Evolutionary conservation across 2,329 filamentous ascomycete species (phyloP), one percentile per base, ranked within the genome.

Genomic region (Hirsutella rhossiliensis): DNA sequence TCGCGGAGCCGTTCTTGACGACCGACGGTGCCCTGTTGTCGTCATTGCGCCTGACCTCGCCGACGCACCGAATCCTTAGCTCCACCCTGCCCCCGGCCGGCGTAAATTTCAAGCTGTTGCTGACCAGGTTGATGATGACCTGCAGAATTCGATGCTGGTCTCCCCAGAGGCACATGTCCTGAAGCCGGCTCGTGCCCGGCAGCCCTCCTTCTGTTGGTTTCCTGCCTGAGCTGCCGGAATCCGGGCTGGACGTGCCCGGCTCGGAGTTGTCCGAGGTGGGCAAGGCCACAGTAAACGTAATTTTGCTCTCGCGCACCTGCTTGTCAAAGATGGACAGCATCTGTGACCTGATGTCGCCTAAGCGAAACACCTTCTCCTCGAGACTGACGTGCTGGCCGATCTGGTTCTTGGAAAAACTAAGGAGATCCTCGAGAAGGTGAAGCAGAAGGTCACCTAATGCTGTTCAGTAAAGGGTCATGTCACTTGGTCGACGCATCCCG

Each of bases 321-420:
- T 90, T 90, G 55, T 90, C 86, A 55, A 95, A 96, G 43, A 94
- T 94, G 7, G 86, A 84, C 17, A 84, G 62, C 13, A 94, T 73
- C 60, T 96, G 89, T 0, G 84, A 82, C 48, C 81, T 81, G 48
- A 95, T 79, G 50, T 96, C 88, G 17, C 80, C 80, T 23, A 96
- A 59, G 9, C 82, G 73, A 54, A 96, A 96, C 54, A 94, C 88
- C 48, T 78, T 85, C 58, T 94, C 83, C 53, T 95, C 87, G 1
- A 95, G 68, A 36, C 71, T 82, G 38, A 95, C 68, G 48, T 89
- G 80, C 54, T 94, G 85, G 3, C 88, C 88, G 42, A 94, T 88
- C 61, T 95, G 87, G 56, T 96, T 95, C 63, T 94, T 95, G 57
- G 86, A 92, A 63, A 96, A 96, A 30, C 86, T 94, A 32, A 96